phyloP scores from a whole-genome alignment of 495 filamentous ascomycete species.

The Podospora pseudocomata region DNA sequence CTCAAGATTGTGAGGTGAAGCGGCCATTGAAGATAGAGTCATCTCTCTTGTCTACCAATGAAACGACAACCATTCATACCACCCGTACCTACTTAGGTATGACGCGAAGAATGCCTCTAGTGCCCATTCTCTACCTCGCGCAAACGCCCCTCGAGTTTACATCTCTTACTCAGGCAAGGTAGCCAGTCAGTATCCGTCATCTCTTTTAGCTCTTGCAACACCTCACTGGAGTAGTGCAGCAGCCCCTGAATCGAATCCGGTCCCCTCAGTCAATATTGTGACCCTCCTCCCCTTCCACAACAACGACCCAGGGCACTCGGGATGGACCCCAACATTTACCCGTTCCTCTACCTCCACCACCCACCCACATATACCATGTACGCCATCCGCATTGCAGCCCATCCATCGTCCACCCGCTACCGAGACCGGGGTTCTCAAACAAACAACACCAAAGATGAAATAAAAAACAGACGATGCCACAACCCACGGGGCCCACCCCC shows the following conservation, averaged over 20 bases:
- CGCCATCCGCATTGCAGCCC: neutral
- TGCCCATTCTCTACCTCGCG: neutral
- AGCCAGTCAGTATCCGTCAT: too few relatives aligned
- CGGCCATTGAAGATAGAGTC: too few relatives aligned
- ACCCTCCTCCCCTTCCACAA: neutral
- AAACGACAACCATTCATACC: neutral
- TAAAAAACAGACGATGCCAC: neutral
- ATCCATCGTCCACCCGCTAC: neutral
- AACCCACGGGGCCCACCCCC: neutral
- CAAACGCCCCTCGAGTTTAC: neutral
- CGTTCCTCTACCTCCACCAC: neutral
- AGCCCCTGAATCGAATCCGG: neutral
- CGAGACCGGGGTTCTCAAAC: neutral
- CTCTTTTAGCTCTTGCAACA: too few relatives aligned
- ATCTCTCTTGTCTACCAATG: neutral
- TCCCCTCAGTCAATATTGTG: neutral
- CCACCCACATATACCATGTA: neutral
- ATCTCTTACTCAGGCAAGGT: too few relatives aligned
- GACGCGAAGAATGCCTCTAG: neutral
- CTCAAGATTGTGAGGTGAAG: too few relatives aligned
- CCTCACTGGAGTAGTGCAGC: too few relatives aligned
- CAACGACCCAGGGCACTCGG: too few relatives aligned
- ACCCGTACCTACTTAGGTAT: neutral
- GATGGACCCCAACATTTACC: neutral
- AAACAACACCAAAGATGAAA: too few relatives aligned